phyloP scores from a whole-genome alignment of 2,329 filamentous ascomycete genomes.

The Pezicula carpinea region DNA sequence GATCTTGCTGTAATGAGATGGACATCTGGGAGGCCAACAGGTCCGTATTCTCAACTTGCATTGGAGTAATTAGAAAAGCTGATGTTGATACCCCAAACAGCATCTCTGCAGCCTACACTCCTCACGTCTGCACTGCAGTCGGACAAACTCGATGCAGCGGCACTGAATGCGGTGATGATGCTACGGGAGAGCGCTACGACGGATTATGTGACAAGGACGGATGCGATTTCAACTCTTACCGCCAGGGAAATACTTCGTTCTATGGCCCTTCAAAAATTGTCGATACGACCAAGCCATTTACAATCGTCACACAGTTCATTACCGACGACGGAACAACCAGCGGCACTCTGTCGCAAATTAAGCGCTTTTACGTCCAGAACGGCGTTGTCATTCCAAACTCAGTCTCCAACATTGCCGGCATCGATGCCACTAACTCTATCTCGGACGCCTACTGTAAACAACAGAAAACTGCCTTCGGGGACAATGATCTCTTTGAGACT shows the following conservation, averaged over 20 bases:
- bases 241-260: slow-evolving; percentile 51
- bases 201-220: slow-evolving; percentile 57
- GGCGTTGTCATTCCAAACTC: slow-evolving; percentile 49
- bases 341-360: slow-evolving; percentile 48
- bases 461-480: slow-evolving; percentile 51
- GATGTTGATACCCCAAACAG: too few relatives aligned
- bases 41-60: too few relatives aligned
- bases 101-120: slow-evolving; percentile 51
- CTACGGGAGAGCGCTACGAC: slow-evolving; percentile 39
- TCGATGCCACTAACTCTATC: slow-evolving; percentile 45
- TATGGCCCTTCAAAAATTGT: slow-evolving; percentile 51
- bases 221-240: slow-evolving; percentile 59
- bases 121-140: slow-evolving; percentile 46
- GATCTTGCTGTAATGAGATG: slow-evolving; percentile 65
- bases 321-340: slow-evolving; percentile 41
- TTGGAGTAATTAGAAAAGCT: too few relatives aligned
- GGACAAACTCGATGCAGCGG: slow-evolving; percentile 37
- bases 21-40: slow-evolving; percentile 65
- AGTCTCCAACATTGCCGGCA: slow-evolving; percentile 38
- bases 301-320: slow-evolving; percentile 56
- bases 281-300: slow-evolving; percentile 47
- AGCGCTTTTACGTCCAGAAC: slow-evolving; percentile 52
- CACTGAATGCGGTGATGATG: slow-evolving; percentile 36
- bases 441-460: slow-evolving; percentile 50
- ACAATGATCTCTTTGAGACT: slow-evolving; percentile 45